A percentile compares a stretch with the other conserved stretches of the same genome.
Evolutionary conservation across 352 stramenopile genomes (phyloP).

Genomic region (Phytophthora sojae): DNA sequence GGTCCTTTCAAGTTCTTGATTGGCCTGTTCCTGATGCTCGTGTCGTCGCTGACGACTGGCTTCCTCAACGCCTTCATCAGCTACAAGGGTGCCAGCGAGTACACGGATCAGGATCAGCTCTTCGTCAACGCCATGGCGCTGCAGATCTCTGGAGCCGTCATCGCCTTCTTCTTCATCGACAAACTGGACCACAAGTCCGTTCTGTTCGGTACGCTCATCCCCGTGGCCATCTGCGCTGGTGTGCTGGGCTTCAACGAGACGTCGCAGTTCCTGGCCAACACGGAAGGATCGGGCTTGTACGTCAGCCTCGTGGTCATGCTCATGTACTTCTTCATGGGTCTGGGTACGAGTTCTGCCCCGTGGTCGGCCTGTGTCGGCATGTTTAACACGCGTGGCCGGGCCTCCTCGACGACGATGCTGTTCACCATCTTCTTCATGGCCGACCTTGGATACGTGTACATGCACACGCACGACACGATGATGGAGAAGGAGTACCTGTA

Average conservation of each 20-base stretch:
- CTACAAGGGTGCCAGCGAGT: constrained; percentile 54
- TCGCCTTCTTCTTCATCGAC: constrained; percentile 87
- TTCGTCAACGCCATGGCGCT: constrained; percentile 69
- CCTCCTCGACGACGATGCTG: constrained; percentile 56
- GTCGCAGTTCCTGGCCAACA: constrained; percentile 48
- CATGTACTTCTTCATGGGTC: constrained; percentile 84
- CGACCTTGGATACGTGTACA: constrained; percentile 63
- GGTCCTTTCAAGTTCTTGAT: constrained; percentile 72
- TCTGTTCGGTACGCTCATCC: constrained; percentile 72
- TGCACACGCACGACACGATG: constrained; percentile 51
- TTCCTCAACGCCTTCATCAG: constrained; percentile 70
- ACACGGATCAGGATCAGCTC: constrained; percentile 54
- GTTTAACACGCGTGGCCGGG: constrained; percentile 65
- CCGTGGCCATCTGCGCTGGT: constrained; percentile 53
- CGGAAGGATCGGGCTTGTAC: constrained; percentile 55
- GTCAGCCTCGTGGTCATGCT: constrained; percentile 65
- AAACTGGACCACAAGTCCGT: constrained; percentile 79
- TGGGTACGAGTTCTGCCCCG: constrained; percentile 63
- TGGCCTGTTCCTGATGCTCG: constrained; percentile 70
- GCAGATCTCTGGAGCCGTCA: constrained; percentile 58
- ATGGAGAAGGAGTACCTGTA: constrained; percentile 60
- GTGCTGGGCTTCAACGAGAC: constrained; percentile 71
- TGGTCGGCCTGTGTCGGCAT: constrained; percentile 75
- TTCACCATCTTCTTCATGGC: constrained; percentile 69
- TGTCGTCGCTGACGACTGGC: constrained; percentile 61